Percentiles rank a stretch among this genome's conserved stretches.
These are phyloP conservation scores for Thymus quinquecostatus DNA, from an alignment of 257 asterid species.

Conservation along the genomic window DNA sequence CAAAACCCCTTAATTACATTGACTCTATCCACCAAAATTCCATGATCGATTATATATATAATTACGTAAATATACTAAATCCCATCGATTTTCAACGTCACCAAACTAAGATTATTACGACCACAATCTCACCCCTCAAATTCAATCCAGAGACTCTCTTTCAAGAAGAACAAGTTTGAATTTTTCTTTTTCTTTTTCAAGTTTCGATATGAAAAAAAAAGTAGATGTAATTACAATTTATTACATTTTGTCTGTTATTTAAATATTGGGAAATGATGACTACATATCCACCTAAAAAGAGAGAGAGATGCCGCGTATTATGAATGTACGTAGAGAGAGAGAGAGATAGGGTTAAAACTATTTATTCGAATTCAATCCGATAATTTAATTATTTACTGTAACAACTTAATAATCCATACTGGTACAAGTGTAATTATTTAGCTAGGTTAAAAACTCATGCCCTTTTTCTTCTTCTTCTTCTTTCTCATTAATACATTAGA, in stretches of 20 bases:
- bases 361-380: background rate
- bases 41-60: too few relatives aligned
- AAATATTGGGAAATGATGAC: background rate
- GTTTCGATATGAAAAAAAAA: too few relatives aligned
- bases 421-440: slow-evolving; percentile 26
- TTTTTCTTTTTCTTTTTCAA: too few relatives aligned
- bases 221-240: background rate
- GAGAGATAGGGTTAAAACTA: background rate
- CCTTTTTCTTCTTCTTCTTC: background rate
- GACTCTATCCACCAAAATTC: background rate
- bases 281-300: background rate
- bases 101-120: too few relatives aligned
- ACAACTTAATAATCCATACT: background rate
- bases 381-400: background rate
- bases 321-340: too few relatives aligned
- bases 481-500: slow-evolving; percentile 29
- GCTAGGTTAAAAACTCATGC: slow-evolving; percentile 23
- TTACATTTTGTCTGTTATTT: background rate
- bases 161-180: too few relatives aligned
- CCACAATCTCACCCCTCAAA: too few relatives aligned
- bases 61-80: too few relatives aligned
- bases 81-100: too few relatives aligned
- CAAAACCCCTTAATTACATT: background rate
- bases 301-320: background rate
- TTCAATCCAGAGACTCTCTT: too few relatives aligned